These are phyloP conservation scores for Moniliella sp. DNA, from an alignment of 1,284 basidiomycete species.

Conservation along the genomic window DNA sequence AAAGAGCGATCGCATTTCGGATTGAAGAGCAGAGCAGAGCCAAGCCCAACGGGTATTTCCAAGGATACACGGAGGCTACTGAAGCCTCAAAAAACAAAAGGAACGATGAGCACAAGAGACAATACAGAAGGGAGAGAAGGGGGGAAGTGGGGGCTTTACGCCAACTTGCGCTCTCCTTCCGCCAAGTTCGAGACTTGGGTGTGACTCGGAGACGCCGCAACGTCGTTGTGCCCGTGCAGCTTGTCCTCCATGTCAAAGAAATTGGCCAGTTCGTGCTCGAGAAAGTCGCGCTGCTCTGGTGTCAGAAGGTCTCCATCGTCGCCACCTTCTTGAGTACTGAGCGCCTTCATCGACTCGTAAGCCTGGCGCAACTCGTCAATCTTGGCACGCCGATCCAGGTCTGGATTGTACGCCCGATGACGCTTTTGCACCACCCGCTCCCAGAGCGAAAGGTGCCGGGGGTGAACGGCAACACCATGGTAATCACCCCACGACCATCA, in stretches of 20 bases:
- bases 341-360: slow-evolving; percentile 21
- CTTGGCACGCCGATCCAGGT: slow-evolving; percentile 37
- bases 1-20: no score
- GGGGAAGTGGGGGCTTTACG: no score
- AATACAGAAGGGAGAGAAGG: no score
- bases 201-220: neutral
- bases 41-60: no score
- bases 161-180: slow-evolving; percentile 14
- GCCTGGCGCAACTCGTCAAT: slow-evolving; percentile 38
- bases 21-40: no score
- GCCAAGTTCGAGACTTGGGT: slow-evolving; percentile 18
- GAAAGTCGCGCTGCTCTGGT: slow-evolving; percentile 16
- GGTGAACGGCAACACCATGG: slow-evolving; percentile 42
- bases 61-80: no score
- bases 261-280: slow-evolving; percentile 12
- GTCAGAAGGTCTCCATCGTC: slow-evolving; percentile 8
- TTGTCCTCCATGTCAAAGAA: slow-evolving; percentile 9
- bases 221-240: slow-evolving; percentile 1
- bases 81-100: no score
- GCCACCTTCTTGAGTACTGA: slow-evolving; percentile 3
- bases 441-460: slow-evolving; percentile 38
- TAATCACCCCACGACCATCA: slow-evolving; percentile 38
- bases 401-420: slow-evolving; percentile 38
- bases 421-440: slow-evolving; percentile 39
- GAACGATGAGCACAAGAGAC: no score